Evolutionary conservation across 2,329 filamentous ascomycete genomes (phyloP).

Genomic region (Ascochyta lentis): DNA sequence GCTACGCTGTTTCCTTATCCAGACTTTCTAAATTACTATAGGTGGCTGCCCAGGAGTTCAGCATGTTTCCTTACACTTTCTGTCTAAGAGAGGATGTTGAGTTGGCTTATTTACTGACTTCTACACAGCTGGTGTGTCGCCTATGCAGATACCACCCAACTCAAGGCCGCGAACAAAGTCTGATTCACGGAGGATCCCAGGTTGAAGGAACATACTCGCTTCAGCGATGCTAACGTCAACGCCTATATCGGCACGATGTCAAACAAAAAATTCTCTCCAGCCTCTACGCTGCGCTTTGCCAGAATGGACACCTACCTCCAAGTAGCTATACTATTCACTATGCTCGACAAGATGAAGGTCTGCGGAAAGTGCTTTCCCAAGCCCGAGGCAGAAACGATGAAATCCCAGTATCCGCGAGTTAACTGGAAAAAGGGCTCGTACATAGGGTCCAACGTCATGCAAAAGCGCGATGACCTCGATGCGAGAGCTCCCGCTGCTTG

Average conservation of each 20-base stretch:
- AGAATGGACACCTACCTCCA: no score
- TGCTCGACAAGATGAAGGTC: slow-evolving; percentile 4
- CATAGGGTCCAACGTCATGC: not conserved
- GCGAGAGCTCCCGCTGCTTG: not conserved
- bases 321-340: no score
- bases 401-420: not conserved
- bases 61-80: no score
- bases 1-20: no score
- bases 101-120: no score
- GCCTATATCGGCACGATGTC: not conserved
- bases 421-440: not conserved
- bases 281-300: no score
- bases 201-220: not conserved
- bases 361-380: slow-evolving; percentile 1
- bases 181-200: not conserved
- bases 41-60: no score
- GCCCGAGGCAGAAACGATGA: not conserved
- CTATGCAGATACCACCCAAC: not conserved
- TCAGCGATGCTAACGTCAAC: not conserved
- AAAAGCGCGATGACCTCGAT: not conserved
- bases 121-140: not conserved
- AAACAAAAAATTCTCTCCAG: no score
- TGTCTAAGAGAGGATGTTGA: no score
- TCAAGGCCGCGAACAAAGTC: slow-evolving; percentile 1
- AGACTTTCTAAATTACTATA: no score